Base-by-base conservation (phyloP, 2,329 filamentous ascomycete species). In the Penicillium sp. region DNA sequence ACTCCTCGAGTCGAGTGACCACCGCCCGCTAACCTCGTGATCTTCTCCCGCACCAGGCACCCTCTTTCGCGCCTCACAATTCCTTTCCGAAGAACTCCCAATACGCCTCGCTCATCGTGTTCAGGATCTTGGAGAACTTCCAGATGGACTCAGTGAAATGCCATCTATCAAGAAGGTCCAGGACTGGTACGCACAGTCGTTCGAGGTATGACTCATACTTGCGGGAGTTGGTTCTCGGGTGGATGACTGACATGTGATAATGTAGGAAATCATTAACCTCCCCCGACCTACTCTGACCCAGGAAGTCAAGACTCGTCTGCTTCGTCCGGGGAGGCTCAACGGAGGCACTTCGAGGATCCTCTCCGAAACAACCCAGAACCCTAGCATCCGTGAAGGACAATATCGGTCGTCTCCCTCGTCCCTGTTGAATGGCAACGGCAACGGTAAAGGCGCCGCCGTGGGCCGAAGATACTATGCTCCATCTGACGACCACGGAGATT, bases 171-270 rank as follows among this genome's bases (percentile, higher is more conserved):
- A 85, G 68, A 88, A 85, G 65, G 93, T 98, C 59, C 86, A 90
- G 69, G 90, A 97, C 65, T 98, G 93, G 93, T 98, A 98, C 70
- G 93, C 91, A 57, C 93, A 98, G 75, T 98, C 93, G 45, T 98
- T 98, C 66, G 93, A 98, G 82, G 90, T 95, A 80, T 34, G 49
- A 43, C 4, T 31, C 13, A 33, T 46, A 41, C 31, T 47, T 32
- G n/a, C 52, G 39, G 9, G 3, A 17, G 12, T 33, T 9, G 1
- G 5, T 19, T 17, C 7, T n/a, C n/a, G n/a, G n/a, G n/a, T 4
- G 9, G 6, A 10, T 8, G 64, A n/a, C 64, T 62, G 66, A 41
- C 22, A 43, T 4, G n/a, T n/a, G n/a, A n/a, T n/a, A 41, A 31
- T 35, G 35, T 51, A 70, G 88, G 93, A 98, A 78, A 94, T 98